Base-by-base conservation (phyloP, 441 rosid species). In the Macaranga tanarius region DNA sequence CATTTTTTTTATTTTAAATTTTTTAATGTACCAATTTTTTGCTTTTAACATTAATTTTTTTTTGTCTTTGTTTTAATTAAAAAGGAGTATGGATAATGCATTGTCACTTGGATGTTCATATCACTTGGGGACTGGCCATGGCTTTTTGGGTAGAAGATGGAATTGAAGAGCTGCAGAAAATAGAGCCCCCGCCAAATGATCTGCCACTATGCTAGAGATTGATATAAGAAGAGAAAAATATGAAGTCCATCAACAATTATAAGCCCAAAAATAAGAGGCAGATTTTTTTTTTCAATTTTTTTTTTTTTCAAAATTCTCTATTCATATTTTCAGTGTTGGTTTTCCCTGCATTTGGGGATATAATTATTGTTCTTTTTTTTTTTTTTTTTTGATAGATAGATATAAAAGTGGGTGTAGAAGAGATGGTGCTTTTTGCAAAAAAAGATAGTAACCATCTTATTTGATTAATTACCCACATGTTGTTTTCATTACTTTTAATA, bases 11-110 rank as follows among this genome's bases (percentile, higher is more conserved):
- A 0, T 5, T 0, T 3, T n/a, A n/a, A 34, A 34, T 4, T 34
- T 34, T 4, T 34, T 0, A 3, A 34, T 34, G 7, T 34, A 34
- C 7, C 7, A 34, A 34, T 34, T 5, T 34, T 34, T 34, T 40
- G 0, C 44, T 40, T 6, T 5, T 42, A 42, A 42, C 47, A 10
- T 42, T 42, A 42, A 42, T 7, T 42, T 42, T 42, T 42, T 10
- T 42, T 10, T 42, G 47, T 42, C 1, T 5, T 40, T 34, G 22
- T 34, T 15, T 5, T 55, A 19, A 68, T 31, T 40, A 17, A 56
- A 81, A 77, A 94, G 97, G 99, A 34, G 92, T 88, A 66, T 95
- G 98, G 99, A 11, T 95, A 58, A 86, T 92, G 98, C 99, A 95
- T 75, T 92, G 97, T 78, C 99, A 92, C 87, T 86, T 95, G 86